Evolutionary conservation across 2,329 filamentous ascomycete genomes (phyloP), one percentile per base, ranked within the genome.

Genomic region (Fragosphaeria purpurea): DNA sequence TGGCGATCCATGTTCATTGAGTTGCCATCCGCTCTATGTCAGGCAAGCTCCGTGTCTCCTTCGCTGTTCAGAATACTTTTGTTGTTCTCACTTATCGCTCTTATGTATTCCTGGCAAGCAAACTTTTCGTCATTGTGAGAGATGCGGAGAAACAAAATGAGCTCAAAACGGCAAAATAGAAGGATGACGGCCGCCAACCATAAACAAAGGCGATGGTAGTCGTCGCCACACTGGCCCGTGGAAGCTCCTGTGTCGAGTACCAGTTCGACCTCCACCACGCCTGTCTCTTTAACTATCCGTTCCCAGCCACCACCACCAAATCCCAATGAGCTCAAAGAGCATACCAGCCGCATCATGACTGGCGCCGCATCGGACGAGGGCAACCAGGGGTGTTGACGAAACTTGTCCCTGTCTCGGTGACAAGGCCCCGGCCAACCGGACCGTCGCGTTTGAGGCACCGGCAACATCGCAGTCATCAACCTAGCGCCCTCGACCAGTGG

Each of bases 391-490:
- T 0, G n/a, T 4, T 7, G 47, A 32, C 1, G 46, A 42, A 22
- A 22, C 22, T 22, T 22, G 22, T 22, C 22, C 22, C 22, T 22
- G 22, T 22, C 22, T 22, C 33, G 41, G 41, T 11, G 8, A 32
- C n/a, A 8, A 11, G 3, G 33, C 33, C 9, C 9, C 31, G 6
- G 13, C 47, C 12, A 10, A 31, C 4, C 46, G 47, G 2, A 6
- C 43, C 3, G 51, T 47, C 5, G 51, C 51, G n/a, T 83, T 75
- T 60, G 76, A 76, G 79, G 80, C 2, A 78, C 82, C 57, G 70
- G 73, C 39, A 70, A 77, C 3, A 85, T 81, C 0, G 76, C 80
- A 70, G 74, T 77, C 47, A 76, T 77, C 42, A 82, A 82, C 58
- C 69, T 73, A 64, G 76, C 22, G 77, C 78, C 1, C 82, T 83